These are phyloP conservation scores for Amanita brunnescens DNA, from an alignment of 768 basidiomycete genomes.

Conservation along the genomic window DNA sequence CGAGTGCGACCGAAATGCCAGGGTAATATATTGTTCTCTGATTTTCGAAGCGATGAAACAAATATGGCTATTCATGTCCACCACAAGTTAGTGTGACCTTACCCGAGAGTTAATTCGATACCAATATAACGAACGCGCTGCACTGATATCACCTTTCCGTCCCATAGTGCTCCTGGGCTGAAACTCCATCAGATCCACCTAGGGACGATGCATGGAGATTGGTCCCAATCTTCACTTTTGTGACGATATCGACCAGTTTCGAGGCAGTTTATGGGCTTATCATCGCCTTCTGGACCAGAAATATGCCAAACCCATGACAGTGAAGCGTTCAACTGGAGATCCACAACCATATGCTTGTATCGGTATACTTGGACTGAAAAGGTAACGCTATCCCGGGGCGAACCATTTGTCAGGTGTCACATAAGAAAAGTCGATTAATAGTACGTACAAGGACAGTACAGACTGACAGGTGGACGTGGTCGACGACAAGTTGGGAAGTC, in stretches of 20 bases:
- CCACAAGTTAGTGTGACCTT: background rate
- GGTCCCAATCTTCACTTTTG: background rate
- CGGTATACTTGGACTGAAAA: background rate
- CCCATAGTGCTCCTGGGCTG: background rate
- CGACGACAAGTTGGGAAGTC: background rate
- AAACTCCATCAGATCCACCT: background rate
- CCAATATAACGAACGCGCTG: background rate
- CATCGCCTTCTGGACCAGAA: background rate
- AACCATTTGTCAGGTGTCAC: background rate
- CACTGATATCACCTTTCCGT: background rate
- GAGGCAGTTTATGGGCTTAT: background rate
- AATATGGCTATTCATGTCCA: background rate
- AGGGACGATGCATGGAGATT: background rate
- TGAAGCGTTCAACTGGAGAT: background rate
- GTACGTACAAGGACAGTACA: background rate
- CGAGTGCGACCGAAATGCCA: constrained; percentile 3
- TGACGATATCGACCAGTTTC: background rate
- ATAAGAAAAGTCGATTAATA: background rate
- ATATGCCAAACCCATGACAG: background rate
- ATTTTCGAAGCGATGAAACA: constrained; percentile 1
- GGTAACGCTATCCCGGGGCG: background rate
- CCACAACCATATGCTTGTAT: background rate
- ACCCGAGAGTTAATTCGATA: background rate
- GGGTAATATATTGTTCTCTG: background rate
- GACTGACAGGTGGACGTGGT: background rate